A percentile compares a stretch with the other conserved stretches of the same genome.
These are phyloP conservation scores for Colletotrichum tofieldiae DNA, from an alignment of 2,329 filamentous ascomycete genomes.

Conservation along the genomic window DNA sequence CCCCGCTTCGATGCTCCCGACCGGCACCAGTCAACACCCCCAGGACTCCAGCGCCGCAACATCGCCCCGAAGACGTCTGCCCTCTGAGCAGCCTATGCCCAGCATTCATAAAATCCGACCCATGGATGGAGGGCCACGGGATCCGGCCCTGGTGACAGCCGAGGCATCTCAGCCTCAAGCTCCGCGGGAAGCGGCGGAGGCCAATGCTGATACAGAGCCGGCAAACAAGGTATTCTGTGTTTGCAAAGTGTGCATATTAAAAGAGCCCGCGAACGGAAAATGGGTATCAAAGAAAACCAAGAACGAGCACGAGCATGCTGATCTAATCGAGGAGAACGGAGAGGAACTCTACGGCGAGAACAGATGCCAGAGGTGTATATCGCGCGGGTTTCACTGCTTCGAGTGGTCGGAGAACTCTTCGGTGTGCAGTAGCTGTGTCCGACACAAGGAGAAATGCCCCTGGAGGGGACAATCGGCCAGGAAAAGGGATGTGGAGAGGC, in stretches of 20 bases:
- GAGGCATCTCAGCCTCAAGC: not conserved
- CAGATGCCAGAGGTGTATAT: not conserved
- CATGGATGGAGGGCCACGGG: not conserved
- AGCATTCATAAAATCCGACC: not conserved
- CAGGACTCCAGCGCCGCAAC: not conserved
- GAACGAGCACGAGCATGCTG: not conserved
- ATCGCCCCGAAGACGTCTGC: not conserved
- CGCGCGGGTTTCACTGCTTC: not conserved
- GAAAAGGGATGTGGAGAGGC: not conserved
- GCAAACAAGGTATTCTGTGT: not conserved
- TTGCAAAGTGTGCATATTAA: not conserved
- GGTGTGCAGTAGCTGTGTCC: not conserved
- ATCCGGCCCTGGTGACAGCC: not conserved
- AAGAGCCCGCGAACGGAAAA: not conserved
- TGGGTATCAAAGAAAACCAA: not conserved
- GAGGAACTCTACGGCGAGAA: not conserved
- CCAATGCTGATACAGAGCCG: accelerated
- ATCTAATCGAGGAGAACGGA: not conserved
- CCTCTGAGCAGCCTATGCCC: no score
- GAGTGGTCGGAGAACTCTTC: not conserved
- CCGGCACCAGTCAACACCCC: no score
- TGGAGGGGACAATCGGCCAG: not conserved
- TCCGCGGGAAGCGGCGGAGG: not conserved
- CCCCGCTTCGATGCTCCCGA: not conserved
- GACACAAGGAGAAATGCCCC: not conserved